Percentiles rank a stretch among this genome's conserved stretches.
Evolutionary conservation across 306 rosid genomes (phyloP).

Genomic region (barrel medic (Medicago truncatula)): MtrunA17r5.0-ANR NC_053049.1:891501-892000

Average conservation of each 20-base stretch:
- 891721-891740: slow-evolving; percentile 99
- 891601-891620: slow-evolving; percentile 86
- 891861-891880: slow-evolving; percentile 74
- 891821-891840: slow-evolving; percentile 99
- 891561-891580: slow-evolving; percentile 89
- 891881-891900: slow-evolving; percentile 76
- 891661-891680: slow-evolving; percentile 93
- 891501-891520: slow-evolving; percentile 98
- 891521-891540: slow-evolving; percentile 96
- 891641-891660: slow-evolving; percentile 96
- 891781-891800: slow-evolving; percentile 96
- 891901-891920: slow-evolving; percentile 80
- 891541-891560: slow-evolving; percentile 95
- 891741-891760: slow-evolving; percentile 99
- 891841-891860: slow-evolving; percentile 68
- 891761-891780: slow-evolving; percentile 97
- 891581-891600: slow-evolving; percentile 88
- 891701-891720: slow-evolving; percentile 95
- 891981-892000: slow-evolving; percentile 82
- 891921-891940: slow-evolving; percentile 98
- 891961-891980: slow-evolving; percentile 95
- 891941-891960: slow-evolving; percentile 88
- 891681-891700: slow-evolving; percentile 96
- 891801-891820: slow-evolving; percentile 96
- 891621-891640: slow-evolving; percentile 94